Base-by-base conservation (phyloP, 352 stramenopile genomes). In the Phytophthora lateralis region DNA sequence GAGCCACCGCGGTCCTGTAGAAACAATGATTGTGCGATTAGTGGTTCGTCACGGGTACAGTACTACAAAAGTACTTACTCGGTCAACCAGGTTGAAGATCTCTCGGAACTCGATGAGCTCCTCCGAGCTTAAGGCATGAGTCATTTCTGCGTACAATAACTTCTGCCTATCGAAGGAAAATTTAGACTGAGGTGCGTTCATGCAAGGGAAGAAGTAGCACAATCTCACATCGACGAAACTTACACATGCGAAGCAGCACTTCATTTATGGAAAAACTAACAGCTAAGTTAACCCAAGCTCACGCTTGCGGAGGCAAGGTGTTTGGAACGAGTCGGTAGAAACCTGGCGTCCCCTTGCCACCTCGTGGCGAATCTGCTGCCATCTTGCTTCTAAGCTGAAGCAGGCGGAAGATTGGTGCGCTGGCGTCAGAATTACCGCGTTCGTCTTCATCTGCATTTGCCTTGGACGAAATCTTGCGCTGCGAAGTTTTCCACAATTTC, bases 11-110 rank as follows among this genome's bases (percentile, higher is more conserved):
- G 91, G 69, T 98, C 91, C 82, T 95, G 45, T 18, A 55, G 8
- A 65, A 26, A 7, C 26, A 30, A 39, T 37, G 11, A 56, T 12
- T 29, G n/a, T 4, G 29, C 1, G 20, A 20, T 41, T 1, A 41
- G 14, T 41, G 14, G 15, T 12, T 39, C 15, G 7, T 41, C 15
- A 9, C 15, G 34, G 34, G 21, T 24, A 24, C 3, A 30, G 7
- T 30, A 30, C 26, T 30, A 30, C 38, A n/a, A 17, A 11, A 4
- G 42, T 46, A 42, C 71, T 11, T 61, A 95, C 88, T 45, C 88
- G 75, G 62, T 98, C 93, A 20, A 98, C 91, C 17, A 98, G 86
- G 66, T 98, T 97, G 64, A 98, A 98, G 63, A 98, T 98, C 66
- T 98, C 93, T 38, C 90, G 84, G 55, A 97, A 98, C 75, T 98